These are phyloP conservation scores for Hymenotorrendiella dingleyae DNA, from an alignment of 2,329 filamentous ascomycete genomes.

Conservation along the genomic window DNA sequence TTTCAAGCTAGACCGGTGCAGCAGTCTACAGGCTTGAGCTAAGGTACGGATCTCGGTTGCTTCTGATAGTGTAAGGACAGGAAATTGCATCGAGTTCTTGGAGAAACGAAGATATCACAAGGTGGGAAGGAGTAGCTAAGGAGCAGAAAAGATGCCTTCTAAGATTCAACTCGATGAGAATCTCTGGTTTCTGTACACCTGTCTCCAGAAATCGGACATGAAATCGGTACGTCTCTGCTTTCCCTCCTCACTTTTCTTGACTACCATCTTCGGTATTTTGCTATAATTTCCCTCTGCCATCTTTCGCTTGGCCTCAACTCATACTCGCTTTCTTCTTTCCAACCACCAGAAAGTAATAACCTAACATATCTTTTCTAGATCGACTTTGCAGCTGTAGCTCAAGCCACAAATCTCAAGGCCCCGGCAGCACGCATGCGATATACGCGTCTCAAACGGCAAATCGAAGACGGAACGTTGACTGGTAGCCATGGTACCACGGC, in stretches of 20 bases:
- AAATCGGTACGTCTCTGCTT: slow-evolving; percentile 30
- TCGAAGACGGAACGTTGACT: slow-evolving; percentile 27
- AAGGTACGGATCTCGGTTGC: too few species aligned
- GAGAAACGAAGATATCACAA: too few species aligned
- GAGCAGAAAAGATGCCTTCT: slow-evolving; percentile 30
- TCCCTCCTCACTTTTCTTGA: not conserved
- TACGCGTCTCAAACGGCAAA: slow-evolving; percentile 30
- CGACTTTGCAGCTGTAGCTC: slow-evolving; percentile 34
- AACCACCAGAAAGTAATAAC: slow-evolving; percentile 11
- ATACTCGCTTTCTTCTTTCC: not conserved
- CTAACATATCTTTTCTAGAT: slow-evolving; percentile 26
- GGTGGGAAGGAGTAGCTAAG: too few species aligned
- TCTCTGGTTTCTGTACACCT: slow-evolving; percentile 38
- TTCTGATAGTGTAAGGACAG: too few species aligned
- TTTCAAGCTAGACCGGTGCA: too few species aligned
- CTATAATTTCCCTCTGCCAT: not conserved
- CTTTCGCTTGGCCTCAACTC: not conserved
- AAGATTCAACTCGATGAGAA: slow-evolving; percentile 35
- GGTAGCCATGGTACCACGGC: slow-evolving; percentile 15
- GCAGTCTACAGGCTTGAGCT: too few species aligned
- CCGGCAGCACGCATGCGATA: slow-evolving; percentile 36
- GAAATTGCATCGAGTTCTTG: too few species aligned
- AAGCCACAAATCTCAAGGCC: slow-evolving; percentile 30
- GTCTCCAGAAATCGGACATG: slow-evolving; percentile 34
- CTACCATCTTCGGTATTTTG: not conserved